Base-by-base conservation (phyloP, 768 basidiomycete genomes). In the Trametes gibbosa region DNA sequence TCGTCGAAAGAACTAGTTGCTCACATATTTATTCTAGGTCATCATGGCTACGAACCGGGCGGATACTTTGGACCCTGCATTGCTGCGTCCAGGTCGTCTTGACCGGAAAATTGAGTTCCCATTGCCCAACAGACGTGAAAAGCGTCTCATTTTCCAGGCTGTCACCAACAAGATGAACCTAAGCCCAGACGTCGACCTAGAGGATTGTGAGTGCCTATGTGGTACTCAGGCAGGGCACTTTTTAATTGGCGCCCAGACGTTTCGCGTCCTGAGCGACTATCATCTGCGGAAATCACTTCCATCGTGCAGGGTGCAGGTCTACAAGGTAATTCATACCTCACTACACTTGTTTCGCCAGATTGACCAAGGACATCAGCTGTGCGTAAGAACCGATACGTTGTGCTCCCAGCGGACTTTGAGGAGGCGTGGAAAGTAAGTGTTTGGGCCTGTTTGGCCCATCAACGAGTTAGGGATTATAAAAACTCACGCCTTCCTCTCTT, bases 21-120 rank as follows among this genome's bases (percentile, higher is more conserved):
- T 19, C 34, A 29, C 42, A 24, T n/a, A 53, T 27, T 45, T 50
- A 29, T 54, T 57, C 19, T 60, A 97, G 95, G 97, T 99, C 41
- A 99, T 99, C 72, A 98, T 98, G 97, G 97, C 97, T 25, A 99
- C 97, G 42, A 99, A 99, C 76, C 90, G 97, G 66, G 92, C 92
- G 46, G 97, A 99, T 74, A 99, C 97, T 5, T 82, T 99, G 29
- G 97, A 99, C 74, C 97, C 97, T 58, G 97, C 97, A 5, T 78
- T 99, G 41, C 87, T 99, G 35, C 93, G 97, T 67, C 97, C 97
- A 40, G 97, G 97, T 70, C 93, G 97, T 68, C 81, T 99, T 13
- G 97, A 99, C 75, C 81, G 97, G 68, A 99, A 99, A 80, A 99
- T 99, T 66, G 97, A 99, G 74, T 98, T 98, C 77, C 97, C 97